Conservation (phyloP, 2,329 filamentous ascomycete species). For the Neoarthrinium moseri region DNA sequence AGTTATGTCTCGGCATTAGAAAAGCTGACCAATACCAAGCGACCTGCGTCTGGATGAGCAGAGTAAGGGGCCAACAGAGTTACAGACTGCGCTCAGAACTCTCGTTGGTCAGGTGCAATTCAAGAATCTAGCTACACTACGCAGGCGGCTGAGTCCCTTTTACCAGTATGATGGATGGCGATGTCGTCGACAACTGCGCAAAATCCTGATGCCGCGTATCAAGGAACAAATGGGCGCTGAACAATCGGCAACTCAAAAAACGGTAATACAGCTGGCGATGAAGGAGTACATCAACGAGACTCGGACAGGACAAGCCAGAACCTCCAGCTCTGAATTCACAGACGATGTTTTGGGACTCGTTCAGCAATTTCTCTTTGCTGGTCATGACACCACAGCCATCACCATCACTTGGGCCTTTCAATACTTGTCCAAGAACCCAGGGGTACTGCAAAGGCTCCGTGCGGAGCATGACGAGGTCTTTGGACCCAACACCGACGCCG, state of each 20-base stretch:
- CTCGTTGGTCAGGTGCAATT: constrained; percentile 9
- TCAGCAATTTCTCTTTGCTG: constrained; percentile 23
- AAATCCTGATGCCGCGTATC: constrained; percentile 8
- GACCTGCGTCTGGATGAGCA: constrained; percentile 10
- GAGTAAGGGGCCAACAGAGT: constrained; percentile 4
- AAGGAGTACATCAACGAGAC: constrained; percentile 14
- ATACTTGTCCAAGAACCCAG: constrained; percentile 9
- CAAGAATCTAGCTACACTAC: constrained; percentile 11
- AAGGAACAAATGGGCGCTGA: constrained; percentile 9
- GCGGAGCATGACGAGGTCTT: constrained; percentile 33
- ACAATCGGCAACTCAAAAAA: constrained; percentile 13
- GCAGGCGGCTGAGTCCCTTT: constrained; percentile 1
- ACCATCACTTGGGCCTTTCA: constrained; percentile 19
- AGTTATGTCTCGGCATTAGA: background rate
- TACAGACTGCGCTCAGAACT: constrained; percentile 5
- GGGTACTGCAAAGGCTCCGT: background rate
- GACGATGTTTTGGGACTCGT: constrained; percentile 14
- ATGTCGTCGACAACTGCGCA: constrained; percentile 15
- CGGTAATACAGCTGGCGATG: constrained; percentile 20
- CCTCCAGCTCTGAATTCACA: constrained; percentile 7
- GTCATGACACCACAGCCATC: constrained; percentile 25
- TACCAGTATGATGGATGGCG: constrained; percentile 3
- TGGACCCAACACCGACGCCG: constrained; percentile 33
- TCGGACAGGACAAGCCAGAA: background rate
- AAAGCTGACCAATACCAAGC: background rate